Conservation (phyloP, 2,329 filamentous ascomycete genomes). For the Arthrobotrys musiformis region DNA sequence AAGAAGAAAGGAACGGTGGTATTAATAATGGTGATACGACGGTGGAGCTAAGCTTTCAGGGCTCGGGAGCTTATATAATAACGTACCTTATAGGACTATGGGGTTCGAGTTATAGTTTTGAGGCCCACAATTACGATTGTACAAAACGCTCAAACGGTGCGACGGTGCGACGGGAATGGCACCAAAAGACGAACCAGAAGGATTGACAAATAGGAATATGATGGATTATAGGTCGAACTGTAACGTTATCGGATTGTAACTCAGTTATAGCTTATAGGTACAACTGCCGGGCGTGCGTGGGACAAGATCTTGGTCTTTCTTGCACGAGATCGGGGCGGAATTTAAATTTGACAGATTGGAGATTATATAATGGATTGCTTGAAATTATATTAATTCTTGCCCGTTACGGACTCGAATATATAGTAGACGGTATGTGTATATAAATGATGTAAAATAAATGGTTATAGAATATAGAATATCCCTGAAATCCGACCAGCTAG, state of each 20-base stretch:
- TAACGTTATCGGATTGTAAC: neutral
- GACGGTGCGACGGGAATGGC: conserved; percentile 21
- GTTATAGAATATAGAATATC: neutral
- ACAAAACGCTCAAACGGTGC: no score
- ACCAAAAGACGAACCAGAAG: neutral
- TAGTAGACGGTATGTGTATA: neutral
- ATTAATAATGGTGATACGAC: neutral
- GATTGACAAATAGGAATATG: neutral
- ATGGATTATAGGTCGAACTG: neutral
- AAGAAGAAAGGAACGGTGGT: neutral
- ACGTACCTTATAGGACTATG: no score
- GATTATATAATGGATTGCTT: no score
- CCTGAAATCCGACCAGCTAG: neutral
- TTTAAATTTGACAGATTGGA: no score
- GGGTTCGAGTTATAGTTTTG: neutral
- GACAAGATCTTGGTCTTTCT: conserved; percentile 1
- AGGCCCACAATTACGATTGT: neutral
- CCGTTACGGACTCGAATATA: no score
- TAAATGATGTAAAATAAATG: neutral
- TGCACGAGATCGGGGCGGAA: neutral
- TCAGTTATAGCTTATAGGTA: neutral
- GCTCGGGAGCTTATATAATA: conserved; percentile 1
- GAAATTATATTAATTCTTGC: no score
- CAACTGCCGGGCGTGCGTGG: conserved; percentile 2
- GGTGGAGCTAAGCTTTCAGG: neutral